Conservation (phyloP, 2,329 filamentous ascomycete genomes). For the Penicillium polonicum region DNA sequence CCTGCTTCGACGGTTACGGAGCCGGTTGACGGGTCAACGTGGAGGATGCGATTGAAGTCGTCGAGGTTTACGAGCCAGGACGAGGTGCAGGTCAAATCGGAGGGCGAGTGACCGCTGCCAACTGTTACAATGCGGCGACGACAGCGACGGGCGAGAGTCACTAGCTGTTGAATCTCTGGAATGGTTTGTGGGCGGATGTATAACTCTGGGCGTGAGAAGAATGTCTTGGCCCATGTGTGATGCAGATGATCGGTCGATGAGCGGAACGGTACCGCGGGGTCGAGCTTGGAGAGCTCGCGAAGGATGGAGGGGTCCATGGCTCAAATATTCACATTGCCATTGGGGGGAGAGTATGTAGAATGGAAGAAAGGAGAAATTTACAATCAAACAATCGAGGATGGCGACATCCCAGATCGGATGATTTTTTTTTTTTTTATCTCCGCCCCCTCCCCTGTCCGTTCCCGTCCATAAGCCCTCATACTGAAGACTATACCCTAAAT, state of each 20-base stretch:
- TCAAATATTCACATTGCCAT: constrained; percentile 3
- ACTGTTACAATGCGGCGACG: constrained; percentile 78
- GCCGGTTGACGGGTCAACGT: constrained; percentile 64
- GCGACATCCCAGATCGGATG: constrained; percentile 12
- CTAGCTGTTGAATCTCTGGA: constrained; percentile 76
- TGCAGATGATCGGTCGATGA: constrained; percentile 71
- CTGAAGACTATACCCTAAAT: not conserved
- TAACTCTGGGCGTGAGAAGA: constrained; percentile 83
- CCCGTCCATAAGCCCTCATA: not conserved
- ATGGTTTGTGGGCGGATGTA: constrained; percentile 82
- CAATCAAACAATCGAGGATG: constrained; percentile 11
- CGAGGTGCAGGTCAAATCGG: constrained; percentile 85
- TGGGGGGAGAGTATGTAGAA: not conserved
- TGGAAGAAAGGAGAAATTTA: not conserved
- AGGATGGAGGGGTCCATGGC: constrained; percentile 49
- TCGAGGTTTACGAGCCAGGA: constrained; percentile 96
- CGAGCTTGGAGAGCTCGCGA: constrained; percentile 58
- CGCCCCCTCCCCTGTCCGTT: not conserved
- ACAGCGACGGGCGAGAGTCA: constrained; percentile 76
- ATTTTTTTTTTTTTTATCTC: constrained; percentile 7
- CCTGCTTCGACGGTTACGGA: constrained; percentile 81
- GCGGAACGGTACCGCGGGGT: constrained; percentile 71
- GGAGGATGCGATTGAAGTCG: constrained; percentile 69
- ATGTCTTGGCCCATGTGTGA: constrained; percentile 93
- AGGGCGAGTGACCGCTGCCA: constrained; percentile 91